Evolutionary conservation across 805 yeast genomes (phyloP), one percentile per base, ranked within the genome.

Genomic region (Zygosaccharomyces bailii): DNA sequence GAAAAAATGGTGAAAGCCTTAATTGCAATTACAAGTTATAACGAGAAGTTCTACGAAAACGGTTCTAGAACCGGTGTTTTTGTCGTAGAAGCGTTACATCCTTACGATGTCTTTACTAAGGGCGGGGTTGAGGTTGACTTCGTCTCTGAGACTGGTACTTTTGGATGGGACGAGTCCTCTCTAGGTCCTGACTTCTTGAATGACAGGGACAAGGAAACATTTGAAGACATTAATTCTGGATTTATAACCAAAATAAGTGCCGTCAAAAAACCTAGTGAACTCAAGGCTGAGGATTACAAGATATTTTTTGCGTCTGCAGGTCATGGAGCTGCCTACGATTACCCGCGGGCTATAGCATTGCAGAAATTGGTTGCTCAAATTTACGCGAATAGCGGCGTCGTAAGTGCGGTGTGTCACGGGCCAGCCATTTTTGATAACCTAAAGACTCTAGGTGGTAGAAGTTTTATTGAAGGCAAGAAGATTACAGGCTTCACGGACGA

Each of bases 391-490:
- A 77, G 75, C 31, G 85, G 84, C 39, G 72, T 79, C 31, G 73
- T 81, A 18, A 62, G 79, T 34, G 84, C 86, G 11, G 86, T 81
- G 6, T 81, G 87, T 61, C 86, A 81, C 52, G 87, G 84, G 5
- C 83, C 84, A n/a, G 71, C 72, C 17, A 70, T 80, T 49, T 75
- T 81, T 48, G 75, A 70, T n/a, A 68, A 69, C 34, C 57, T 80
- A 50, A 77, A 76, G 51, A 49, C 56, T 33, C 46, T 54, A 5
- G 66, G 73, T 13, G 78, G 78, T 34, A 65, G 69, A 38, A 61
- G 66, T 13, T 52, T 82, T 41, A 67, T 74, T 44, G 60, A 74
- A 49, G 85, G 81, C 43, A 76, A 73, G 60, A 69, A 68, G 21
- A 68, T 77, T 40, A 80, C 87, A 18, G 86, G 85, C 5, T 82